Evolutionary conservation across 495 filamentous ascomycete species (phyloP), one percentile per base, ranked within the genome.

Genomic region (Bacidia rubella): DNA sequence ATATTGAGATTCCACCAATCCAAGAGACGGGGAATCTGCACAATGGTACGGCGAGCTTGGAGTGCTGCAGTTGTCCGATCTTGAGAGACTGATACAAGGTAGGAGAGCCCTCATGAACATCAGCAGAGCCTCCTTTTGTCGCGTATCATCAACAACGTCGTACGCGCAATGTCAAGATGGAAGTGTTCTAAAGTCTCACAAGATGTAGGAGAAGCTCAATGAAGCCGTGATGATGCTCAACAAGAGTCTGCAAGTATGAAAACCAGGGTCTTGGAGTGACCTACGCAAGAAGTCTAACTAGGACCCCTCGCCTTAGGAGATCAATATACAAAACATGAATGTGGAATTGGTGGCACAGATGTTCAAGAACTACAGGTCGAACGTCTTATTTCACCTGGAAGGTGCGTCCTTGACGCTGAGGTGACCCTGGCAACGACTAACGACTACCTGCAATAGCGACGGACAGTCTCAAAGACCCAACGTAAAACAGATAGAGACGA

Each of bases 351-450:
- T 97, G 2, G 89, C 92, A 7, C 92, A 97, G 66, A 98, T 98
- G 92, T 98, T 97, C 73, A 95, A 96, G 75, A 98, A 97, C 68
- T 98, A 98, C 65, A 88, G 95, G 66, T 94, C 87, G 2, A 98
- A 96, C 61, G 92, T 98, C 12, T 73, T 96, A 1, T 98, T 98
- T 63, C 92, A 98, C 62, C 73, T 98, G 24, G 93, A 97, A 80
- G 92, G 92, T 93, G 74, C 51, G 68, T 52, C 11, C 10, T 24
- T 10, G 7, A n/a, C 17, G 19, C 12, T 21, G 1, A n/a, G 39
- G 19, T 26, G 27, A 21, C 15, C 22, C 1, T 12, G 15, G 35
- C 29, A 20, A 47, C 39, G 7, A 38, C 46, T 55, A 35, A 51
- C 20, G 20, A 11, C 25, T 9, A 39, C 32, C 42, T 11, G 41